phyloP scores from a whole-genome alignment of 2,329 filamentous ascomycete species.

The Thelonectria olida region DNA sequence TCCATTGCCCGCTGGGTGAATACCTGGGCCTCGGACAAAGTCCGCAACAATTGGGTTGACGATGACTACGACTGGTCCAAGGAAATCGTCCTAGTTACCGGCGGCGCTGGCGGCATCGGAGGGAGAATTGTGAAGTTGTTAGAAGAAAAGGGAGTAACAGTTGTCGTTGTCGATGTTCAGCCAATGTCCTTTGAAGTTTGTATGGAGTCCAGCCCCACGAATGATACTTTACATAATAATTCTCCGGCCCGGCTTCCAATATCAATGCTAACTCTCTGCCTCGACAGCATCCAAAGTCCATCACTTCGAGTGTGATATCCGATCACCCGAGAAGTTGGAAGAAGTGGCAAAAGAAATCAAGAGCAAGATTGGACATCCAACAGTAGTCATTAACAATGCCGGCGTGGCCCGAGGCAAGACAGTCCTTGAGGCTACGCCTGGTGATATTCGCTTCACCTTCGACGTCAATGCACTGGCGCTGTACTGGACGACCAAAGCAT shows the following conservation, averaged over 20 bases:
- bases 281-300: slow-evolving; percentile 60
- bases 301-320: slow-evolving; percentile 77
- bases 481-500: slow-evolving; percentile 72
- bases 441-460: slow-evolving; percentile 72
- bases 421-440: slow-evolving; percentile 66
- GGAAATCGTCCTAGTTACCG: slow-evolving; percentile 79
- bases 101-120: slow-evolving; percentile 79
- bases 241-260: not conserved
- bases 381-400: slow-evolving; percentile 78
- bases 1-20: slow-evolving; percentile 40
- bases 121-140: slow-evolving; percentile 71
- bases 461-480: slow-evolving; percentile 76
- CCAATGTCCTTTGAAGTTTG: slow-evolving; percentile 62
- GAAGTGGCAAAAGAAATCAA: slow-evolving; percentile 63
- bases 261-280: slow-evolving; percentile 15
- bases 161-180: slow-evolving; percentile 77
- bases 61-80: slow-evolving; percentile 69
- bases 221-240: not conserved
- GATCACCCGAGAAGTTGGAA: slow-evolving; percentile 63
- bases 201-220: slow-evolving; percentile 42
- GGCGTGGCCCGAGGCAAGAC: slow-evolving; percentile 70
- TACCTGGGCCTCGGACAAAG: slow-evolving; percentile 45
- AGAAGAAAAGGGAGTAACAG: slow-evolving; percentile 70
- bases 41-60: slow-evolving; percentile 47
- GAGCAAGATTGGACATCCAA: slow-evolving; percentile 68